These are phyloP conservation scores for Saururus chinensis DNA, from an alignment of 164 flowering plant genomes.

Conservation along the genomic window DNA sequence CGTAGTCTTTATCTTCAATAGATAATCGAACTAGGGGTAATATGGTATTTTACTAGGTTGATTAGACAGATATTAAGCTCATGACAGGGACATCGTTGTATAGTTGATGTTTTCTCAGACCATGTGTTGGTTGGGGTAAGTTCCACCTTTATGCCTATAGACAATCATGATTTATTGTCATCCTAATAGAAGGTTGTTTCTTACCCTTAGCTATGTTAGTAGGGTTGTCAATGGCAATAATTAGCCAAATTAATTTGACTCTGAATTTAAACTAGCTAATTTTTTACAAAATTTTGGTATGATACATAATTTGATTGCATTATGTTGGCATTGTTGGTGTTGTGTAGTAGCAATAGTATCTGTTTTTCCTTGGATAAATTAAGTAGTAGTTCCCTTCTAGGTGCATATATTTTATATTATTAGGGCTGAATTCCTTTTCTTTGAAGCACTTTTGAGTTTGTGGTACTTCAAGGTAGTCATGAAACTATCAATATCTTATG, in stretches of 20 bases:
- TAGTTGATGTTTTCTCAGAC: constrained; percentile 62
- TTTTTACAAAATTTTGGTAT: not conserved
- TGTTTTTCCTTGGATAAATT: not conserved
- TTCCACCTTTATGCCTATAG: not conserved
- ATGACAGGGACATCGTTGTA: constrained; percentile 74
- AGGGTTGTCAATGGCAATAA: too few relatives aligned
- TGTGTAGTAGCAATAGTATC: not conserved
- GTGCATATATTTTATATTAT: constrained; percentile 73
- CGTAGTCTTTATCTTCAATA: too few relatives aligned
- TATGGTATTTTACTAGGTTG: too few relatives aligned
- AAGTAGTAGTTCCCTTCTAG: not conserved
- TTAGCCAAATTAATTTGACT: not conserved
- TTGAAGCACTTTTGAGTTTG: constrained; percentile 70
- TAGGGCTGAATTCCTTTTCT: constrained; percentile 72
- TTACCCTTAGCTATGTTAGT: not conserved
- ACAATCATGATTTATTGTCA: not conserved
- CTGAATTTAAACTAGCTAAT: too few relatives aligned
- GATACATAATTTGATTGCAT: too few relatives aligned
- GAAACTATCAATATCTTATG: not conserved
- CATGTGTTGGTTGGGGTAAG: constrained; percentile 81
- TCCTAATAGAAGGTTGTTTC: not conserved
- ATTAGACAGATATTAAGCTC: too few relatives aligned
- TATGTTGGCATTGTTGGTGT: not conserved
- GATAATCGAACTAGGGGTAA: too few relatives aligned
- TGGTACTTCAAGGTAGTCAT: constrained; percentile 74